These are phyloP conservation scores for Pseudogymnoascus destructans DNA, from an alignment of 2,329 filamentous ascomycete genomes.

Conservation along the genomic window DNA sequence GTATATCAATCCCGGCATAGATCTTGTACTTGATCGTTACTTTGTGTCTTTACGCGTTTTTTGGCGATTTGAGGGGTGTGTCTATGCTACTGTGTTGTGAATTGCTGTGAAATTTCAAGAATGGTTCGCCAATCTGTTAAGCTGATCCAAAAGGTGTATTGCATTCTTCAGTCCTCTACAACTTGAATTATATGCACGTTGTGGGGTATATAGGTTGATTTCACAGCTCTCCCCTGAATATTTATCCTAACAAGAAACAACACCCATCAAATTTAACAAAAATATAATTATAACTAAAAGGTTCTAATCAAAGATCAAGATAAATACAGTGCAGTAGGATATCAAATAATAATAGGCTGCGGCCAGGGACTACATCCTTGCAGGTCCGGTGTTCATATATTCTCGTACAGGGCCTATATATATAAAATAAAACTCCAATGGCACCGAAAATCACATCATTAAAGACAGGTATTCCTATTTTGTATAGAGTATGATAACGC, in stretches of 20 bases:
- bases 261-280: not conserved
- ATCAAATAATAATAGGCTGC: not conserved
- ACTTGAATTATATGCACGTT: not conserved
- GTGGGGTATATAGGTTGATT: not conserved
- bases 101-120: not conserved
- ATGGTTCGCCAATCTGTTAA: not conserved
- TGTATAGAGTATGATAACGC: not conserved
- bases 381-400: not conserved
- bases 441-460: not conserved
- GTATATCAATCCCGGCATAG: constrained; percentile 11
- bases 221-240: not conserved
- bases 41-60: not conserved
- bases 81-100: not conserved
- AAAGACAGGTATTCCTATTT: not conserved
- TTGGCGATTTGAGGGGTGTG: not conserved
- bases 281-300: not conserved
- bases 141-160: not conserved
- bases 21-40: constrained; percentile 9
- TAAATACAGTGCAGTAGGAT: not conserved
- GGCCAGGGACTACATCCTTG: not conserved
- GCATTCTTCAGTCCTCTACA: not conserved
- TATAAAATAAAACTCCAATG: not conserved
- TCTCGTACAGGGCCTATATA: not conserved
- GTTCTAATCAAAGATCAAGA: not conserved
- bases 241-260: not conserved